These are phyloP conservation scores for Eragrostis nindensis DNA, from an alignment of 176 grass and related monocot species.

Conservation along the genomic window DNA sequence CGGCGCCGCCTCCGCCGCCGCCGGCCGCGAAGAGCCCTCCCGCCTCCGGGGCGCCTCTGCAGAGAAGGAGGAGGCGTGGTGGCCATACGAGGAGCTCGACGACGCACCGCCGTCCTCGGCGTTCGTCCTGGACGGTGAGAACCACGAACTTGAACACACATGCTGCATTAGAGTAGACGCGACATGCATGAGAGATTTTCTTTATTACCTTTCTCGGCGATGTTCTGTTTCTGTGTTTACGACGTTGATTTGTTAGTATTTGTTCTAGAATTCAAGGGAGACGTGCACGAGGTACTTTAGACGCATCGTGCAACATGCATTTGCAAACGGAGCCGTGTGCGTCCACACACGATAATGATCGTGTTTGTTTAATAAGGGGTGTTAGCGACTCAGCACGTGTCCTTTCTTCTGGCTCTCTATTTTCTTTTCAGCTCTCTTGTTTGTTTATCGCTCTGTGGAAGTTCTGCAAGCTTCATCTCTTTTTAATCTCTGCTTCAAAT, in stretches of 20 bases:
- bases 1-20: conserved; percentile 1
- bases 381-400: background rate
- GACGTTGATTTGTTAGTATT: background rate
- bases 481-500: background rate
- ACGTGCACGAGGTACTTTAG: background rate
- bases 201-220: too few relatives aligned
- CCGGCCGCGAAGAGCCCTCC: background rate
- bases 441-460: too few relatives aligned
- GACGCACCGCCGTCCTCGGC: background rate
- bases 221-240: background rate
- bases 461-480: background rate
- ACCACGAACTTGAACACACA: too few relatives aligned
- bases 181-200: background rate
- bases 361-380: background rate
- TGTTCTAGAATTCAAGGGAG: background rate
- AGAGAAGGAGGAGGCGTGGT: conserved; percentile 21
- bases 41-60: too few relatives aligned
- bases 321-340: background rate
- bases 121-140: conserved; percentile 28
- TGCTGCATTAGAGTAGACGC: too few relatives aligned
- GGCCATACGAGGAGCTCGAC: conserved; percentile 34
- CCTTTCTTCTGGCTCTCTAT: background rate
- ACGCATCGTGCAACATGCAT: conserved; percentile 8
- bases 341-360: background rate
- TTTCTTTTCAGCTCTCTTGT: background rate